Evolutionary conservation across 179 eudicot genomes (phyloP).

Genomic region (Corrigiola litoralis): DNA sequence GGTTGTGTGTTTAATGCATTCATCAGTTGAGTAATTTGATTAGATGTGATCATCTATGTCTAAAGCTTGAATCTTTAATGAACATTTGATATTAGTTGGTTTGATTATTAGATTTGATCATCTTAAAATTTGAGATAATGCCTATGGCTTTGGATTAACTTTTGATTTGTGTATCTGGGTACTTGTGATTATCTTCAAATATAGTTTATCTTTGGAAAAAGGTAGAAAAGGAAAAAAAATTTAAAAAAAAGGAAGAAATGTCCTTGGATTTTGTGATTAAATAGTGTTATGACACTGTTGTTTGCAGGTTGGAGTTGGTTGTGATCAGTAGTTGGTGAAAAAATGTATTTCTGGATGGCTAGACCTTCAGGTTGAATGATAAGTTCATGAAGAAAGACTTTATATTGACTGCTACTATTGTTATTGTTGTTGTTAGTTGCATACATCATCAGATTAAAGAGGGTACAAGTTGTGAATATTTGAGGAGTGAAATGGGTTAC

Average conservation of each 20-base stretch:
- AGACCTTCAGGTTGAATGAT: conserved; percentile 31
- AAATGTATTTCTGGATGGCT: conserved; percentile 35
- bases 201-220: no score
- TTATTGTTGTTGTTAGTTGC: conserved; percentile 19
- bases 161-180: background rate
- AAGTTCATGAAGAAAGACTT: conserved; percentile 25
- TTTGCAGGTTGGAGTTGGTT: conserved; percentile 33
- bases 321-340: conserved; percentile 19
- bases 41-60: background rate
- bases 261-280: background rate
- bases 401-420: conserved; percentile 14
- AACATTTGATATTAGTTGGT: background rate
- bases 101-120: background rate
- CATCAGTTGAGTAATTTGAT: background rate
- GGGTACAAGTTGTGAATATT: conserved; percentile 26
- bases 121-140: background rate
- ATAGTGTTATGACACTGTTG: background rate
- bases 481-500: conserved; percentile 63
- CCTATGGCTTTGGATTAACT: no score
- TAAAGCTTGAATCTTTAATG: background rate
- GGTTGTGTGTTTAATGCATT: background rate
- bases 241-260: background rate
- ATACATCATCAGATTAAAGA: conserved; percentile 28
- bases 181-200: background rate
- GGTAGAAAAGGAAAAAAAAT: no score